Conservation (phyloP, 352 stramenopile species). For the Bremia lactucae region DNA sequence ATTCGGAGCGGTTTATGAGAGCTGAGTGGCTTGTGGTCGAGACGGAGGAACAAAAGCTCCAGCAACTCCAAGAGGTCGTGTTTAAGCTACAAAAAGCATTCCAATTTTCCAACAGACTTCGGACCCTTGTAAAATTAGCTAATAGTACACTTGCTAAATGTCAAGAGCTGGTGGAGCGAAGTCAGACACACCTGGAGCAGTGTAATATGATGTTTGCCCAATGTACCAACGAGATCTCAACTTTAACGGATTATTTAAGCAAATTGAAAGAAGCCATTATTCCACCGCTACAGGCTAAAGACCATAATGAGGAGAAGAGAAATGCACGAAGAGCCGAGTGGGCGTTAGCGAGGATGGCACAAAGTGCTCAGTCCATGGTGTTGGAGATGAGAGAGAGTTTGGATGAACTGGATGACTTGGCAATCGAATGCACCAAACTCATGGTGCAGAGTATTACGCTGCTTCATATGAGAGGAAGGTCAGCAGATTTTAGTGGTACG, state of each 20-base stretch:
- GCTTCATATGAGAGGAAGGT: conserved; percentile 66
- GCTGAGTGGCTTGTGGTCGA: conserved; percentile 72
- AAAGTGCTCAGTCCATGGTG: conserved; percentile 53
- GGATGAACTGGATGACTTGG: conserved; percentile 73
- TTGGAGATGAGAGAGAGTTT: conserved; percentile 62
- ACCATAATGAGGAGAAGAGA: conserved; percentile 60
- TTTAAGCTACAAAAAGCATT: conserved; percentile 68
- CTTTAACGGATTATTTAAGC: conserved; percentile 64
- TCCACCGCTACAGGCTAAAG: conserved; percentile 35
- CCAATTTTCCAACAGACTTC: conserved; percentile 64
- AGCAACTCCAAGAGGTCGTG: conserved; percentile 47
- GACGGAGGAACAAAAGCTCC: conserved; percentile 65
- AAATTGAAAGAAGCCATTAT: conserved; percentile 64
- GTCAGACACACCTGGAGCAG: conserved; percentile 54
- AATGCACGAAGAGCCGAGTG: conserved; percentile 64
- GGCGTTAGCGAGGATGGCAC: conserved; percentile 62
- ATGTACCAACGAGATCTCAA: conserved; percentile 65
- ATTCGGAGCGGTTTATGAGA: conserved; percentile 57
- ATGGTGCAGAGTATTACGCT: conserved; percentile 83
- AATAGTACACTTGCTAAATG: conserved; percentile 57
- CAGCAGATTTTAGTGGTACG: conserved; percentile 78
- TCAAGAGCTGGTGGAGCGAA: conserved; percentile 62
- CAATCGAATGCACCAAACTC: conserved; percentile 69
- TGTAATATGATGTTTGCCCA: conserved; percentile 77
- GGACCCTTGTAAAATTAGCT: conserved; percentile 55